These are phyloP conservation scores for Fusarium keratoplasticum DNA, from an alignment of 2,329 filamentous ascomycete genomes.

Conservation along the genomic window DNA sequence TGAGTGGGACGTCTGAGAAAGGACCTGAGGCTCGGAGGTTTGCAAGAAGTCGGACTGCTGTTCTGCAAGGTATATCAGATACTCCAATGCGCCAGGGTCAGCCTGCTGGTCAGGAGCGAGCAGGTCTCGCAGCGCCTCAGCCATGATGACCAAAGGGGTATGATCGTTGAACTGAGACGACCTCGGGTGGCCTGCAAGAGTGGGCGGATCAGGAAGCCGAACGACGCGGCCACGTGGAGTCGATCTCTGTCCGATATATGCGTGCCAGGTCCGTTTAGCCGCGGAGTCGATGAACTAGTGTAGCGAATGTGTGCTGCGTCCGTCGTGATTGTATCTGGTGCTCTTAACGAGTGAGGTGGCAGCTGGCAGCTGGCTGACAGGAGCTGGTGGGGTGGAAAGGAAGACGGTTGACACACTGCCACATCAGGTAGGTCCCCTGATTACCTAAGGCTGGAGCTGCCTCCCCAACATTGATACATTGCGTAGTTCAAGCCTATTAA, in stretches of 20 bases:
- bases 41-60: constrained; percentile 80
- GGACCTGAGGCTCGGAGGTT: constrained; percentile 79
- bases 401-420: constrained; percentile 13
- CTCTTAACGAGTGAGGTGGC: constrained; percentile 34
- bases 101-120: constrained; percentile 47
- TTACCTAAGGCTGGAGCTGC: constrained; percentile 14
- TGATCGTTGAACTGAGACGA: not conserved
- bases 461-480: not conserved
- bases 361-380: constrained; percentile 18
- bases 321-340: constrained; percentile 7
- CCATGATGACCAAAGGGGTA: constrained; percentile 44
- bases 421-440: constrained; percentile 12
- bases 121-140: constrained; percentile 51
- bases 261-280: not conserved
- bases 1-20: constrained; percentile 85
- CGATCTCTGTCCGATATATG: not conserved
- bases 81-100: constrained; percentile 71
- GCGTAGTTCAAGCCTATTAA: not conserved
- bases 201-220: not conserved
- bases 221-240: not conserved
- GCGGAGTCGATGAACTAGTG: not conserved
- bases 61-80: constrained; percentile 82
- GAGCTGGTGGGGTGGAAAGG: constrained; percentile 30
- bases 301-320: not conserved
- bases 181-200: not conserved